phyloP scores from a whole-genome alignment of 2,329 filamentous ascomycete species.

The Lasiodiplodia sp. region DNA sequence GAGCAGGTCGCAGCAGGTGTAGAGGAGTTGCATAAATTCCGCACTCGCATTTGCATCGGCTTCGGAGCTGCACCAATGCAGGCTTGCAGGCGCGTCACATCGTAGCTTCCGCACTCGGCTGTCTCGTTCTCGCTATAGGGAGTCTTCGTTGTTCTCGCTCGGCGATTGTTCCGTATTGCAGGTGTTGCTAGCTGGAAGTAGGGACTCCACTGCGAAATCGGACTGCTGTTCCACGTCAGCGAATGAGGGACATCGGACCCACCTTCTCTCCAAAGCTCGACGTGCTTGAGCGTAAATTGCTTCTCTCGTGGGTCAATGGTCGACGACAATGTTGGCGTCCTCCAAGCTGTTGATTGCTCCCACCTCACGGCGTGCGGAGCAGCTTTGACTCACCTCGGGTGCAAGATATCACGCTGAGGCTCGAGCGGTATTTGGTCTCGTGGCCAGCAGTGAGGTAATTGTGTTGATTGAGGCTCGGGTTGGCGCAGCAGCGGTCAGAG shows the following conservation, averaged over 20 bases:
- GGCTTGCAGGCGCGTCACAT: not conserved
- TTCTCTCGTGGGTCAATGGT: not conserved
- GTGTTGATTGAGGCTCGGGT: not conserved
- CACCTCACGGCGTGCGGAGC: not conserved
- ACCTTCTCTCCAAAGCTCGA: not conserved
- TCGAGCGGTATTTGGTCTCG: constrained; percentile 1
- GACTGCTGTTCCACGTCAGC: not conserved
- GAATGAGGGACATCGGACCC: not conserved
- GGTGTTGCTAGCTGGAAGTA: not conserved
- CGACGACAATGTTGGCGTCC: not conserved
- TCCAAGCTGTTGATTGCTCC: not conserved
- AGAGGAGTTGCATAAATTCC: not conserved
- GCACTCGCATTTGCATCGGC: not conserved
- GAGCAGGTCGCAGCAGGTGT: not conserved
- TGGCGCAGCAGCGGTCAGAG: constrained; percentile 4
- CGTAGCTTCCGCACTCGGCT: not conserved
- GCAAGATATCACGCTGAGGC: constrained; percentile 10
- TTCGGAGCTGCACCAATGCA: not conserved
- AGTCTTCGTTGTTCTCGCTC: not conserved
- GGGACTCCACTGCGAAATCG: not conserved
- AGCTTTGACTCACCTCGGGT: not conserved
- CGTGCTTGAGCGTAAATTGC: not conserved
- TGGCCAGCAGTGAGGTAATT: not conserved
- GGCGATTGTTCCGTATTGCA: not conserved
- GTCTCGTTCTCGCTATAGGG: not conserved